A percentile compares a stretch with the other conserved stretches of the same genome.
These are phyloP conservation scores for Inga leiocalycina DNA, from an alignment of 306 rosid species.

Conservation along the genomic window DNA sequence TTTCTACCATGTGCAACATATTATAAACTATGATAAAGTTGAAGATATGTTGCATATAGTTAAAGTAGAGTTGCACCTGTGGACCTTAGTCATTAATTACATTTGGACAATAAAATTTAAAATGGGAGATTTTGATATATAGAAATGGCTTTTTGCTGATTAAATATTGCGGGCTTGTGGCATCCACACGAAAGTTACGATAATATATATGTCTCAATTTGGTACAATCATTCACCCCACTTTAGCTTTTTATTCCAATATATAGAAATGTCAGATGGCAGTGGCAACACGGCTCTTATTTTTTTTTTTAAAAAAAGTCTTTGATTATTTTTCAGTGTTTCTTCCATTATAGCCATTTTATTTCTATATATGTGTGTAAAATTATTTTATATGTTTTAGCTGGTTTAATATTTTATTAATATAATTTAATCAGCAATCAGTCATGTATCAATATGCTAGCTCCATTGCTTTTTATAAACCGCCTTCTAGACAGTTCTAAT, in stretches of 20 bases:
- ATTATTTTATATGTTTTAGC: background rate
- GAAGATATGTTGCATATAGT: too few species aligned
- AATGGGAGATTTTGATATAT: background rate
- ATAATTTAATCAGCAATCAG: background rate
- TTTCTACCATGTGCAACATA: background rate
- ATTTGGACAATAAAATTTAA: too few species aligned
- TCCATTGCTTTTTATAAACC: too few species aligned
- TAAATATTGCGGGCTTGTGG: background rate
- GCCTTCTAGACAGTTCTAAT: background rate
- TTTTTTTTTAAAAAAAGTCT: background rate
- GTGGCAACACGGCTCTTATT: background rate
- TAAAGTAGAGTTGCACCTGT: too few species aligned
- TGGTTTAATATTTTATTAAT: background rate
- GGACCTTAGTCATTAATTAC: too few species aligned
- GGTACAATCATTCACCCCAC: background rate
- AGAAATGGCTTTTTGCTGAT: background rate
- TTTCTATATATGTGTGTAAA: background rate
- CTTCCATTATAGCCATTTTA: background rate
- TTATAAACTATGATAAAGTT: too few species aligned
- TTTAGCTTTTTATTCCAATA: background rate
- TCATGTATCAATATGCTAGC: background rate
- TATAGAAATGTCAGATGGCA: background rate
- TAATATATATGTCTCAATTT: background rate
- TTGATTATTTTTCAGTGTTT: background rate
- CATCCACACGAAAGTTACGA: background rate